These are phyloP conservation scores for Neofusicoccum kwambonambiense DNA, from an alignment of 2,329 filamentous ascomycete genomes.

Conservation along the genomic window DNA sequence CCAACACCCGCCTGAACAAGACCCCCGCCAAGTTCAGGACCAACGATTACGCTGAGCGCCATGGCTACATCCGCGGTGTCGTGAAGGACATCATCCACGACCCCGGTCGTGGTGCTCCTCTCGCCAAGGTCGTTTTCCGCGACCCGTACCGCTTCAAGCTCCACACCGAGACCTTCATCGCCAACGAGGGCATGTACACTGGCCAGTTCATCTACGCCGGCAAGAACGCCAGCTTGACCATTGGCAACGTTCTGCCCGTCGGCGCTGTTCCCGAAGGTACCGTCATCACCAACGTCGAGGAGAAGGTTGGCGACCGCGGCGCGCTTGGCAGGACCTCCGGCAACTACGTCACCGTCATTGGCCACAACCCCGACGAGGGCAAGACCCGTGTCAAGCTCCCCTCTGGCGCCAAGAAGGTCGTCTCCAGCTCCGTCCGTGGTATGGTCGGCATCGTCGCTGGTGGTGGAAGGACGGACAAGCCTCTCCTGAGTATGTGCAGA, in stretches of 20 bases:
- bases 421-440: slow-evolving; percentile 86
- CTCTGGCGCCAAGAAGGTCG: slow-evolving; percentile 98
- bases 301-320: slow-evolving; percentile 97
- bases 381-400: slow-evolving; percentile 99
- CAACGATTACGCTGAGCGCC: slow-evolving; percentile 93
- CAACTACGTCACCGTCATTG: slow-evolving; percentile 91
- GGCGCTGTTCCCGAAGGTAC: slow-evolving; percentile 97
- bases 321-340: slow-evolving; percentile 94
- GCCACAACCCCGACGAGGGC: slow-evolving; percentile 65
- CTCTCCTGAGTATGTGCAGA: slow-evolving; percentile 74
- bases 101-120: slow-evolving; percentile 94
- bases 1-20: slow-evolving; percentile 75
- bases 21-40: slow-evolving; percentile 91
- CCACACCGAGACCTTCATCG: slow-evolving; percentile 98
- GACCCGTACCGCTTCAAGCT: slow-evolving; percentile 98
- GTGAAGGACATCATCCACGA: slow-evolving; percentile 99
- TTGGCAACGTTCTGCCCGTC: slow-evolving; percentile 96
- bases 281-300: slow-evolving; percentile 98
- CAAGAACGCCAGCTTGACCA: slow-evolving; percentile 95
- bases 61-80: slow-evolving; percentile 96
- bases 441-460: slow-evolving; percentile 99
- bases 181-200: slow-evolving; percentile 99
- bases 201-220: slow-evolving; percentile 99
- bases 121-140: slow-evolving; percentile 95
- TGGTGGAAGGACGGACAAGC: slow-evolving; percentile 99